Conservation (phyloP, 1,284 basidiomycete species). For the Heterobasidion occidentale region DNA sequence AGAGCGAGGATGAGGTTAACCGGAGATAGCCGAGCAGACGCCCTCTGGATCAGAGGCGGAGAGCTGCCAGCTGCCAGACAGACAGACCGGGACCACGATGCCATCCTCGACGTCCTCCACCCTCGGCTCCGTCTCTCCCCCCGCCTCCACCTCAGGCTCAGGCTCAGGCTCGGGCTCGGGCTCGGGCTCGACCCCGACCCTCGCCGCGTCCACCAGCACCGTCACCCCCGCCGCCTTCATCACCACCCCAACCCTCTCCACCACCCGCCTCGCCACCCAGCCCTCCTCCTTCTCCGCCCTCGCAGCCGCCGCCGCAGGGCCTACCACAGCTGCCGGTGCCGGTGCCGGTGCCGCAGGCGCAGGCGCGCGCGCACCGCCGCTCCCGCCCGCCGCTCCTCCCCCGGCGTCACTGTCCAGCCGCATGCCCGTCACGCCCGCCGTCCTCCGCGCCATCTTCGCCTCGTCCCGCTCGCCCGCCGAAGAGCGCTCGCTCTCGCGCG, state of each 20-base stretch:
- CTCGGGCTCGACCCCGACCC: slow-evolving; percentile 8
- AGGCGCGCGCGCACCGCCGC: slow-evolving; percentile 4
- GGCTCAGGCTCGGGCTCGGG: background rate
- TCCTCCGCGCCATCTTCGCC: slow-evolving; percentile 73
- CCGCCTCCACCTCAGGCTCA: no score
- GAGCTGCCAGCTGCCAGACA: no score
- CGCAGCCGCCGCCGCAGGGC: background rate
- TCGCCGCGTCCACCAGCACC: slow-evolving; percentile 4
- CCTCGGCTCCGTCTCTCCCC: no score
- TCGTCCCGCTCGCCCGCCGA: slow-evolving; percentile 72
- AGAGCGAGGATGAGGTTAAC: no score
- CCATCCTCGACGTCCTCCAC: no score
- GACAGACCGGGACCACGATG: no score
- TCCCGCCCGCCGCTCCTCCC: slow-evolving; percentile 10
- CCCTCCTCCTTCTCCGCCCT: no score
- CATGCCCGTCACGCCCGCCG: slow-evolving; percentile 74
- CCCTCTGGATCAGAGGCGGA: no score
- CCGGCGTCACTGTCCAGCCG: slow-evolving; percentile 31
- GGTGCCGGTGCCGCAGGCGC: slow-evolving; percentile 3
- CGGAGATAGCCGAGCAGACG: no score
- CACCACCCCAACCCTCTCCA: background rate
- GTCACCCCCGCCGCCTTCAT: slow-evolving; percentile 10
- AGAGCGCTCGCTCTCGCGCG: slow-evolving; percentile 71
- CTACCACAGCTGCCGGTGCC: background rate
- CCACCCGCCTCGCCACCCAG: background rate